phyloP scores from a whole-genome alignment of 768 basidiomycete species.

The Suillus fuscotomentosus region DNA sequence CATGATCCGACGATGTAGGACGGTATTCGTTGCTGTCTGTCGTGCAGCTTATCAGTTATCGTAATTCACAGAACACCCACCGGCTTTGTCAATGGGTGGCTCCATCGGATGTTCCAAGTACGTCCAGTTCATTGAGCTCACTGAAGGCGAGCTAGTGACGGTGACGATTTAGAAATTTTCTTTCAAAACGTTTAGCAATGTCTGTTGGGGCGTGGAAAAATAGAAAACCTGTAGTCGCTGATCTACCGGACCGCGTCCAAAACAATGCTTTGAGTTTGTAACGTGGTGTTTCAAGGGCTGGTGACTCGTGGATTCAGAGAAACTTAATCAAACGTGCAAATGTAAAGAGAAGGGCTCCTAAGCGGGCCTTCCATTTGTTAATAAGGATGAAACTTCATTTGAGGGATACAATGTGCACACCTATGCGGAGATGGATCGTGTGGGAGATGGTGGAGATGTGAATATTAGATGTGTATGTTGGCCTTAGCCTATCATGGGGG shows the following conservation, averaged over 20 bases:
- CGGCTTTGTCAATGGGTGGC: neutral
- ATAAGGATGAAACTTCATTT: neutral
- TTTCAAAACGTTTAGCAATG: neutral
- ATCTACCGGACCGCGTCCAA: neutral
- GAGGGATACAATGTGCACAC: neutral
- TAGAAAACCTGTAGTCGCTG: neutral
- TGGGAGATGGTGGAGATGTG: neutral
- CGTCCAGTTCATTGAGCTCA: neutral
- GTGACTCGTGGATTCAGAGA: neutral
- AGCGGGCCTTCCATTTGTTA: neutral
- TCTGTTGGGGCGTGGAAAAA: neutral
- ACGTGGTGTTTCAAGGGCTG: neutral
- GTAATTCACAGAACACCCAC: neutral
- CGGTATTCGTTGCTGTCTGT: neutral
- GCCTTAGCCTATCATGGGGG: neutral
- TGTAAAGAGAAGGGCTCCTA: neutral
- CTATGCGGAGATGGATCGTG: neutral
- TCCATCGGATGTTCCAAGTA: neutral
- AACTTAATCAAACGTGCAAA: neutral
- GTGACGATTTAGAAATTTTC: neutral
- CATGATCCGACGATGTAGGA: neutral
- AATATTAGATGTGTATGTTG: neutral
- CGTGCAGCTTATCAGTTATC: neutral
- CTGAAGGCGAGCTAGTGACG: neutral
- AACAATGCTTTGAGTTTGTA: neutral